These are phyloP conservation scores for Brassica hybrid DNA, from an alignment of 441 rosid species.

Conservation along the genomic window DNA sequence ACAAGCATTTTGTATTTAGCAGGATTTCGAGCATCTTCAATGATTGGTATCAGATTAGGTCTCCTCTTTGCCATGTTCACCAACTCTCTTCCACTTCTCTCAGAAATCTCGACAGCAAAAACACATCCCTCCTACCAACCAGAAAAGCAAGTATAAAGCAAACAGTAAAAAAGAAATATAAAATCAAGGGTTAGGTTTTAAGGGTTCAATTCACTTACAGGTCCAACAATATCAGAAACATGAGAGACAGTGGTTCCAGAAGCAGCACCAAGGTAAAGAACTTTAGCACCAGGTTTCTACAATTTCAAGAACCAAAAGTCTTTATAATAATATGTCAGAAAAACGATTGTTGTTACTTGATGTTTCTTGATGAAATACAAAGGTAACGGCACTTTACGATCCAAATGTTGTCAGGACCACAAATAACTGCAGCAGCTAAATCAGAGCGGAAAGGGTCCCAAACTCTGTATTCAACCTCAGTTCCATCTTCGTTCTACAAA, in stretches of 20 bases:
- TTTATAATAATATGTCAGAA: neutral
- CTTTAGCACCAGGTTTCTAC: conserved; percentile 86
- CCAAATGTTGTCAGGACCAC: conserved; percentile 88
- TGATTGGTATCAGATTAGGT: conserved; percentile 83
- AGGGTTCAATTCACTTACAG: conserved; percentile 64
- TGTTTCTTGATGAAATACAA: neutral
- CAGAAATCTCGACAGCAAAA: conserved; percentile 93
- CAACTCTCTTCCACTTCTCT: conserved; percentile 92
- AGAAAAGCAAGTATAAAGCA: conserved; percentile 16
- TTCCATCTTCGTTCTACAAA: conserved; percentile 79
- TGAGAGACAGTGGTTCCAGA: conserved; percentile 93
- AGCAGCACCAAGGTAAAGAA: conserved; percentile 93
- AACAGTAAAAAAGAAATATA: neutral
- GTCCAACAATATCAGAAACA: conserved; percentile 88
- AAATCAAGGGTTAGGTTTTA: neutral
- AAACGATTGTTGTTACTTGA: neutral
- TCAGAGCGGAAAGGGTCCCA: conserved; percentile 96
- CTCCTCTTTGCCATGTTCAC: conserved; percentile 97
- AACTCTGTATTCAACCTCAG: conserved; percentile 78
- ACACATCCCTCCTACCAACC: conserved; percentile 67
- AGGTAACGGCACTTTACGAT: conserved; percentile 50
- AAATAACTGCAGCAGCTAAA: conserved; percentile 84
- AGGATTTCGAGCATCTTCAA: conserved; percentile 94
- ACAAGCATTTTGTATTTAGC: conserved; percentile 91
- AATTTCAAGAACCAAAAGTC: neutral